Percentiles rank a stretch among this genome's conserved stretches.
These are phyloP conservation scores for Tolypocladium amazonense DNA, from an alignment of 2,329 filamentous ascomycete genomes.

Conservation along the genomic window DNA sequence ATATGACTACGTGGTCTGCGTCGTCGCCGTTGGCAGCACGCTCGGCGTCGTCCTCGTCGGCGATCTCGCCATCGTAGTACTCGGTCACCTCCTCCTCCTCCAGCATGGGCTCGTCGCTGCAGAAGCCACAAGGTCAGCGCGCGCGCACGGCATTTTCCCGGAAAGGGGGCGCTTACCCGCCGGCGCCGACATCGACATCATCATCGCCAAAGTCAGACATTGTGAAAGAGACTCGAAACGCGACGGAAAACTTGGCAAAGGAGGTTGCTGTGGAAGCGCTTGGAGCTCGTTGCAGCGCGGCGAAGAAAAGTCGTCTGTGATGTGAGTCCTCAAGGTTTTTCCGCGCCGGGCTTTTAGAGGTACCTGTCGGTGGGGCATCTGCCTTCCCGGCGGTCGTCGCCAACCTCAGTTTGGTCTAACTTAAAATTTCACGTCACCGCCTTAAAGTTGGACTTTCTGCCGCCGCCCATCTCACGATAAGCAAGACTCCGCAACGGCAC, in stretches of 20 bases:
- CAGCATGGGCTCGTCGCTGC: conserved; percentile 59
- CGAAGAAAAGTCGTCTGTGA: background rate
- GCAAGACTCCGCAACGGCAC: background rate
- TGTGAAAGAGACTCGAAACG: conserved; percentile 5
- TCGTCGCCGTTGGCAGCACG: conserved; percentile 42
- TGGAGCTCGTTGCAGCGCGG: background rate
- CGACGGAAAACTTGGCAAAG: background rate
- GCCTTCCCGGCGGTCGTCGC: conserved; percentile 9
- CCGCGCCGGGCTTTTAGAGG: conserved; percentile 15
- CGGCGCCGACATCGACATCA: conserved; percentile 47
- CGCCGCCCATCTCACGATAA: conserved; percentile 1
- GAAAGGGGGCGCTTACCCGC: conserved; percentile 34
- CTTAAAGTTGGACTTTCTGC: conserved; percentile 21
- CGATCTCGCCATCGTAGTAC: conserved; percentile 45
- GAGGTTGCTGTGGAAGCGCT: background rate
- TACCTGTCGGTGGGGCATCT: background rate
- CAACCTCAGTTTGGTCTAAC: conserved; percentile 9
- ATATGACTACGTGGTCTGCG: conserved; percentile 48
- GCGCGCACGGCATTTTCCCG: conserved; percentile 9
- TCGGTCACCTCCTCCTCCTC: conserved; percentile 58
- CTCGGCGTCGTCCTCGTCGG: conserved; percentile 39
- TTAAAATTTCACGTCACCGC: conserved; percentile 20
- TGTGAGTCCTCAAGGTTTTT: conserved; percentile 13
- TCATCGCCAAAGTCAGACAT: conserved; percentile 72
- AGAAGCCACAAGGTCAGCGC: conserved; percentile 7